Evolutionary conservation across 192 early-diverging fungal genomes (phyloP).

Genomic region (Coemansia biformis): DNA sequence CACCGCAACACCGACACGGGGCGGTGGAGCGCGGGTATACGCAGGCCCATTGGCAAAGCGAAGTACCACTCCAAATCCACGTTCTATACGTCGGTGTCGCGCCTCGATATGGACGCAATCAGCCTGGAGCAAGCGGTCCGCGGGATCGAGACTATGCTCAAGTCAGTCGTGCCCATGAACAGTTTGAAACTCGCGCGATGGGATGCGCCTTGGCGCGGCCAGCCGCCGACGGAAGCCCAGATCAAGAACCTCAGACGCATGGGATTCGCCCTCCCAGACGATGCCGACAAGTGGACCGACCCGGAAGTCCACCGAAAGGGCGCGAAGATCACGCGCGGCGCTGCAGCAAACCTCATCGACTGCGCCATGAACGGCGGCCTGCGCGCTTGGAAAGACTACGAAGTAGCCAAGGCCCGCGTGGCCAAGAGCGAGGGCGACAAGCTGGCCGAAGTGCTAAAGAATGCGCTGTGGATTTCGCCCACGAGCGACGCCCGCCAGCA

Average conservation of each 20-base stretch:
- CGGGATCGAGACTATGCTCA: constrained; percentile 61
- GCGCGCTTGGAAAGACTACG: constrained; percentile 44
- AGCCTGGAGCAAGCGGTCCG: constrained; percentile 53
- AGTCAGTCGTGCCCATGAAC: constrained; percentile 5
- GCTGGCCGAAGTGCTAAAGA: neutral
- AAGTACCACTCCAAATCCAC: constrained; percentile 1
- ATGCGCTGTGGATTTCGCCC: neutral
- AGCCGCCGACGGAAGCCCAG: constrained; percentile 54
- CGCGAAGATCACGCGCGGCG: constrained; percentile 53
- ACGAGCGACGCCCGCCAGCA: too few relatives aligned
- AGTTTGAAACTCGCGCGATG: constrained; percentile 19
- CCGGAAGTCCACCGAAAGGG: neutral
- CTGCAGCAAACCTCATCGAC: constrained; percentile 66
- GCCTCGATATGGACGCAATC: constrained; percentile 28
- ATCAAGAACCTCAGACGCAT: constrained; percentile 37
- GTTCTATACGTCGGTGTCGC: too few relatives aligned
- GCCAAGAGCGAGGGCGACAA: neutral
- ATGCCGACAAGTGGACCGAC: neutral
- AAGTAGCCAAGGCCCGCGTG: neutral
- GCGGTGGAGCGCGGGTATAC: constrained; percentile 12
- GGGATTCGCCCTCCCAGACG: constrained; percentile 27
- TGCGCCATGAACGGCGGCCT: constrained; percentile 52
- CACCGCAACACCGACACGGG: neutral
- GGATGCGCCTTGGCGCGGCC: constrained; percentile 53
- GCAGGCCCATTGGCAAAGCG: constrained; percentile 1